phyloP scores from a whole-genome alignment of 2,329 filamentous ascomycete genomes.

The Graphilbum ipis-grandicollis region DNA sequence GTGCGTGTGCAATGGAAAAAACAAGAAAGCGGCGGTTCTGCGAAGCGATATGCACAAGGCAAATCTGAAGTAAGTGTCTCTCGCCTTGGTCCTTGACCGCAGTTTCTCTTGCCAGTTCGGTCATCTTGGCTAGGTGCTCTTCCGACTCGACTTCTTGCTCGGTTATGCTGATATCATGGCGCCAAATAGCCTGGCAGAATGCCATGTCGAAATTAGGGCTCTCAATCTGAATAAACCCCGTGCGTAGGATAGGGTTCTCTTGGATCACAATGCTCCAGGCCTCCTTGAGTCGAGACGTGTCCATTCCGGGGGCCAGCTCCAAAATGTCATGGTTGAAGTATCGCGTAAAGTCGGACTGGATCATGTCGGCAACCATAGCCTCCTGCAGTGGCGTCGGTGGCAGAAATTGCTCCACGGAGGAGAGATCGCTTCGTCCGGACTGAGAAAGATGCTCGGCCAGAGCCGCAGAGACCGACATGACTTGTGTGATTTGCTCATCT shows the following conservation, averaged over 20 bases:
- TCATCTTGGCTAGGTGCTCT: constrained; percentile 13
- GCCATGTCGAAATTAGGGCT: constrained; percentile 34
- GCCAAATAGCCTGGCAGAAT: constrained; percentile 29
- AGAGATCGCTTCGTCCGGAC: too few species aligned
- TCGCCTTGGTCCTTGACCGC: constrained; percentile 20
- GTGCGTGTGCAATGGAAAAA: constrained; percentile 65
- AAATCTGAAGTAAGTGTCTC: constrained; percentile 30
- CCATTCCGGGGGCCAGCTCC: constrained; percentile 33
- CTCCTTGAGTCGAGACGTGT: constrained; percentile 35
- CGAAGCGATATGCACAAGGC: constrained; percentile 16
- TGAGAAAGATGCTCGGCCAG: too few species aligned
- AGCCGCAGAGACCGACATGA: neutral
- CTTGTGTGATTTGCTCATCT: neutral
- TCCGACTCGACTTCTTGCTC: too few species aligned
- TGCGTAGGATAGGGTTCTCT: constrained; percentile 55
- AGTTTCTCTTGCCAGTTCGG: constrained; percentile 16
- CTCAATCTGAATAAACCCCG: constrained; percentile 50
- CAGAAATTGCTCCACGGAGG: constrained; percentile 38
- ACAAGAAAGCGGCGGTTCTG: constrained; percentile 25
- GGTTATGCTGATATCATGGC: constrained; percentile 10
- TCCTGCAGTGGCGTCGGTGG: constrained; percentile 77
- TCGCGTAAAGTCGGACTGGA: constrained; percentile 50
- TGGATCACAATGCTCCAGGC: constrained; percentile 47
- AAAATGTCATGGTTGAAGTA: constrained; percentile 82
- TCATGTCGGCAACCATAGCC: constrained; percentile 69